Evolutionary conservation across 345 rosid genomes (phyloP).

Genomic region (Eucalyptus caleyi): DNA sequence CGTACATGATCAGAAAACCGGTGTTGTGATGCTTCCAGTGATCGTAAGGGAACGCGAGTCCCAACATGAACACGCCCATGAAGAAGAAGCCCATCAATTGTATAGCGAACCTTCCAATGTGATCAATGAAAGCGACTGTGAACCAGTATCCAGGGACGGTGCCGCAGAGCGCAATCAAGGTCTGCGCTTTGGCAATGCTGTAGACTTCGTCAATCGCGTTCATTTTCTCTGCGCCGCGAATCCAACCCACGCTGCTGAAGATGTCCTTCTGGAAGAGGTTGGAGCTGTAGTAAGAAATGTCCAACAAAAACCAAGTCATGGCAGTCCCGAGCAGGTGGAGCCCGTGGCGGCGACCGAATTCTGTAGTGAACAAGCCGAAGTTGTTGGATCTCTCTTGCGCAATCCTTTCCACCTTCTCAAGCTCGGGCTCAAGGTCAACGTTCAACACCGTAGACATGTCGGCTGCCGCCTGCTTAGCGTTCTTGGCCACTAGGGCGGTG

Average conservation of each 20-base stretch:
- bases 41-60: conserved; percentile 49
- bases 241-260: conserved; percentile 34
- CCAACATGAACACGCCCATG: conserved; percentile 56
- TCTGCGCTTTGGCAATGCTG: conserved; percentile 39
- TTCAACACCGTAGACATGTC: conserved; percentile 39
- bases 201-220: conserved; percentile 37
- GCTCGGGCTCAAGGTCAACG: conserved; percentile 20
- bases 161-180: conserved; percentile 42
- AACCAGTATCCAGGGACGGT: conserved; percentile 72
- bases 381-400: not conserved
- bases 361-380: conserved; percentile 15
- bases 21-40: conserved; percentile 36
- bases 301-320: conserved; percentile 28
- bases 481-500: conserved; percentile 32
- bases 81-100: conserved; percentile 57
- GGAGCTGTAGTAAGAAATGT: conserved; percentile 29
- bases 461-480: conserved; percentile 28
- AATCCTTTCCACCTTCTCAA: conserved; percentile 4
- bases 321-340: conserved; percentile 19
- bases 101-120: conserved; percentile 37
- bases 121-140: conserved; percentile 43
- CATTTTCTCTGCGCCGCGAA: conserved; percentile 10
- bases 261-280: conserved; percentile 40
- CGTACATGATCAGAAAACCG: conserved; percentile 38
- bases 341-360: conserved; percentile 23